A percentile compares a stretch with the other conserved stretches of the same genome.
Conservation (phyloP, 139 green algal genomes). For the Micromonas commoda region DNA sequence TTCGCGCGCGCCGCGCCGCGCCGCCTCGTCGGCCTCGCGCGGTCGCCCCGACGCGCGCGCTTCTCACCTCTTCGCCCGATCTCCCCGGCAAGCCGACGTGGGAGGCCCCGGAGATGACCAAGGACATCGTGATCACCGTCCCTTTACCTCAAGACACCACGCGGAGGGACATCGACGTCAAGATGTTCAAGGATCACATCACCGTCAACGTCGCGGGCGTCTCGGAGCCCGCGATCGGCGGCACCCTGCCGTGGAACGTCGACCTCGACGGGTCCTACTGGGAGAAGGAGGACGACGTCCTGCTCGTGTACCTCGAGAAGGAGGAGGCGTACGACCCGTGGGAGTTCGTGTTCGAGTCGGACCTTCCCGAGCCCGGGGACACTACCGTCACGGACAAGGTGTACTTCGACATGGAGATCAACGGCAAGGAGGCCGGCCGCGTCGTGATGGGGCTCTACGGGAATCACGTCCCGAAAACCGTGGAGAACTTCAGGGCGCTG, state of each 20-base stretch:
- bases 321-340: not conserved
- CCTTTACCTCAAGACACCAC: not conserved
- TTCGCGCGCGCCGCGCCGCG: too few species aligned
- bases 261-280: slow-evolving; percentile 29
- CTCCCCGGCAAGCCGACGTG: not conserved
- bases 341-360: slow-evolving; percentile 24
- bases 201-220: not conserved
- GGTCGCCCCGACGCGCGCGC: not conserved
- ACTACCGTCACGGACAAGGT: slow-evolving; percentile 40
- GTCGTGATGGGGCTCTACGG: slow-evolving; percentile 52
- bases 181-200: not conserved
- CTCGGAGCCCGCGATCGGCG: not conserved
- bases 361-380: slow-evolving; percentile 22
- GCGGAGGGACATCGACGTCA: not conserved
- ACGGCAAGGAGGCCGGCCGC: slow-evolving; percentile 21
- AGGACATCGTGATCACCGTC: not conserved
- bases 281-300: slow-evolving; percentile 18
- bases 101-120: not conserved
- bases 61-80: not conserved
- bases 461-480: slow-evolving; percentile 36
- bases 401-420: slow-evolving; percentile 42
- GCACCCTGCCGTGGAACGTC: not conserved
- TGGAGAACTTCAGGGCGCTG: slow-evolving; percentile 37
- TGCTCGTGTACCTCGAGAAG: slow-evolving; percentile 19
- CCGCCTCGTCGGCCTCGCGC: too few species aligned